Conservation (phyloP, 305 asterid genomes). For the Vinca major region DNA sequence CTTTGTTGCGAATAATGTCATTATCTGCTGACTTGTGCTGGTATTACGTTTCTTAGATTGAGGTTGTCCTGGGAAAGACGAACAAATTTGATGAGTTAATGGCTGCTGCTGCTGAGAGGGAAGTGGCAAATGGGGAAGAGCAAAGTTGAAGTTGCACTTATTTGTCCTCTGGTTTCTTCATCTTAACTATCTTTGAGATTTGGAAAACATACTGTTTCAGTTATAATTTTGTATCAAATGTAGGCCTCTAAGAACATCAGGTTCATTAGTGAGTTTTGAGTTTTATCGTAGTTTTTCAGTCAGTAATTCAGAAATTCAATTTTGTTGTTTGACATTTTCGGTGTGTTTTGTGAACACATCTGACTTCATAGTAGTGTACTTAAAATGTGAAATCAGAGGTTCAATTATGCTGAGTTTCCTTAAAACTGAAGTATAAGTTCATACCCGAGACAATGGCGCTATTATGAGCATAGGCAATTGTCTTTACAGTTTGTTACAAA, state of each 20-base stretch:
- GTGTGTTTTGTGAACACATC: slow-evolving; percentile 4
- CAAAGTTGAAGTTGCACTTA: slow-evolving; percentile 27
- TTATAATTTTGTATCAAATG: neutral
- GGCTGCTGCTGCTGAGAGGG: slow-evolving; percentile 32
- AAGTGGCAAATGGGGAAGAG: slow-evolving; percentile 38
- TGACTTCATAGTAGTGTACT: slow-evolving; percentile 8
- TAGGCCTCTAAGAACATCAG: neutral
- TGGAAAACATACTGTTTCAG: neutral
- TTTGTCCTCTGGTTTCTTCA: neutral
- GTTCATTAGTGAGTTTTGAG: slow-evolving; percentile 1
- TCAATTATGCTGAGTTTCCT: slow-evolving; percentile 5
- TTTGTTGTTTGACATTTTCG: slow-evolving; percentile 11
- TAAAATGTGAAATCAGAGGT: slow-evolving; percentile 6
- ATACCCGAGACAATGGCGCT: too few relatives aligned
- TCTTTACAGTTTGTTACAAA: too few relatives aligned
- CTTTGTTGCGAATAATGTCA: too few relatives aligned
- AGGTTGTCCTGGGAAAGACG: slow-evolving; percentile 31
- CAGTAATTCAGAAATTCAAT: slow-evolving; percentile 6
- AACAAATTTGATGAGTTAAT: slow-evolving; percentile 33
- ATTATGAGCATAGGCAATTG: too few relatives aligned
- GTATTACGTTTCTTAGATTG: slow-evolving; percentile 20
- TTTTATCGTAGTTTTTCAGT: neutral
- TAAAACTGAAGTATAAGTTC: neutral
- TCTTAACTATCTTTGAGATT: slow-evolving; percentile 3
- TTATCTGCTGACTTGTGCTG: neutral